These are phyloP conservation scores for Linum usitatissimum DNA, from an alignment of 345 rosid genomes.

Conservation along the genomic window DNA sequence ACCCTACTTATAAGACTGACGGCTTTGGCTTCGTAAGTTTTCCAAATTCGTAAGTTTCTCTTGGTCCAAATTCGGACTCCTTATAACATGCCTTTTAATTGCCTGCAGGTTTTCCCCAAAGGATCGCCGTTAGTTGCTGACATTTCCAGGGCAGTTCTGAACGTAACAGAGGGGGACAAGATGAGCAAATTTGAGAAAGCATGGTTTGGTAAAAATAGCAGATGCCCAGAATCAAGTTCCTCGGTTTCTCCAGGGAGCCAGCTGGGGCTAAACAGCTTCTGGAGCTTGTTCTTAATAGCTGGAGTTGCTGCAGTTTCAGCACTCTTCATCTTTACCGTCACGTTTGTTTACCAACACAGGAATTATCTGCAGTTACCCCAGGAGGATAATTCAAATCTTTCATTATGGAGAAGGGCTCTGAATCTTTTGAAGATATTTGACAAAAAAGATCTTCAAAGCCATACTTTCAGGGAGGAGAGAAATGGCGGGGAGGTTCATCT, in stretches of 20 bases:
- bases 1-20: not conserved
- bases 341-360: not conserved
- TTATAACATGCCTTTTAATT: no score
- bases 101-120: constrained; percentile 3
- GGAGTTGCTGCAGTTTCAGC: not conserved
- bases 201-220: not conserved
- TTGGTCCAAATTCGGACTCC: no score
- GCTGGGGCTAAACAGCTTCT: constrained; percentile 1
- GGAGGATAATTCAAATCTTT: not conserved
- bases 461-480: not conserved
- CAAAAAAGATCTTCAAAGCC: not conserved
- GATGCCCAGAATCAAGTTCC: not conserved
- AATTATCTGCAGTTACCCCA: not conserved
- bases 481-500: not conserved
- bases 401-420: not conserved
- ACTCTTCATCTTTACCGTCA: not conserved
- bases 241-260: not conserved
- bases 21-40: constrained; percentile 3
- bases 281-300: not conserved
- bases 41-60: not conserved
- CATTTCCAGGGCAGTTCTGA: constrained; percentile 2
- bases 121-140: not conserved
- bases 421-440: not conserved
- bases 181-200: not conserved
- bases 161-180: not conserved